A percentile compares a stretch with the other conserved stretches of the same genome.
Evolutionary conservation across 345 rosid genomes (phyloP).

Genomic region (Corchorus olitorius): DNA sequence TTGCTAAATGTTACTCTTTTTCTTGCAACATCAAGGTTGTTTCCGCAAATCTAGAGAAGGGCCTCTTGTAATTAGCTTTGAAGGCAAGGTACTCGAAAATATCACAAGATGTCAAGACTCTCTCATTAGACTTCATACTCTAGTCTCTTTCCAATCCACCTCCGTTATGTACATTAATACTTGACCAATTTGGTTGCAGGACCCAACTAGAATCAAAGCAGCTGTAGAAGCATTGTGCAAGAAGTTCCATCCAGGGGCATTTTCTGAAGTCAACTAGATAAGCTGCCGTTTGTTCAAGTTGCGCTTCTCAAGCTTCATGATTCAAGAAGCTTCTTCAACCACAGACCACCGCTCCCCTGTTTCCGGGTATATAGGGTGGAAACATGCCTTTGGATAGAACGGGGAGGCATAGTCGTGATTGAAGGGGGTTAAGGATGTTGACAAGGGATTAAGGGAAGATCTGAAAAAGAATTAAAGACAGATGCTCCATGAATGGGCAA

Average conservation of each 20-base stretch:
- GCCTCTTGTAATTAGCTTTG: conserved; percentile 57
- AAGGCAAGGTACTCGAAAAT: conserved; percentile 71
- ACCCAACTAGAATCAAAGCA: conserved; percentile 47
- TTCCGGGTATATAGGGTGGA: not conserved
- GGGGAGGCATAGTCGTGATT: not conserved
- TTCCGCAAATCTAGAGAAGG: conserved; percentile 77
- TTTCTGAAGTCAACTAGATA: conserved; percentile 41
- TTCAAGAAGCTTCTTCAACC: conserved; percentile 9
- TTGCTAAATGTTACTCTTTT: conserved; percentile 25
- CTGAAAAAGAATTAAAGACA: not conserved
- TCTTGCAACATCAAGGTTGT: conserved; percentile 49
- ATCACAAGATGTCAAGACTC: conserved; percentile 5
- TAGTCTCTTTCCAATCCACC: not conserved
- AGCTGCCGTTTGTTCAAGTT: conserved; percentile 1
- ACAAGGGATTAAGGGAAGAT: not conserved
- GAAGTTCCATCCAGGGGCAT: conserved; percentile 48
- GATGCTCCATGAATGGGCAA: not conserved
- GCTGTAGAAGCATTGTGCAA: conserved; percentile 59
- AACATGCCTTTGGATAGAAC: not conserved
- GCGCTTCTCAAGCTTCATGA: conserved; percentile 13
- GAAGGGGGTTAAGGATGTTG: not conserved
- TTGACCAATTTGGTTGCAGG: conserved; percentile 43
- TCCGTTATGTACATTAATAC: not conserved
- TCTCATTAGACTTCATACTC: not conserved
- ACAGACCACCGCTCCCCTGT: not conserved